Evolutionary conservation across 768 basidiomycete species (phyloP), one percentile per base, ranked within the genome.

Genomic region (Tulasnella sp.): DNA sequence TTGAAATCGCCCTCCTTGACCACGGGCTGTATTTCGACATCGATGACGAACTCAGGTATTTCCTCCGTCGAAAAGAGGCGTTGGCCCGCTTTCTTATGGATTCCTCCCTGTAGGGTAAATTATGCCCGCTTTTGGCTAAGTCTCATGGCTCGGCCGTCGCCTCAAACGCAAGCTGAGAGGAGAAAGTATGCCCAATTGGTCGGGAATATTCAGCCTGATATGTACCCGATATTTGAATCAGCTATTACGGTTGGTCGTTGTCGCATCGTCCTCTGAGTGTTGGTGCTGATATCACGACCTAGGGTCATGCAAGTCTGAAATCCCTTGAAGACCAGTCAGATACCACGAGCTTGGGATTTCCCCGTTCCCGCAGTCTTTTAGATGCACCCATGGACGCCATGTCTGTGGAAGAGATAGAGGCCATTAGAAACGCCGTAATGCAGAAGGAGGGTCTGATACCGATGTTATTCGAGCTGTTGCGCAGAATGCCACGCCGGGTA

Each of bases 151-250:
- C 75, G 77, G 17, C 80, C 84, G 14, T 82, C 89, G 0, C 73
- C 81, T 0, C 65, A 76, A 35, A 82, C 79, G 12, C 76, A 75
- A 23, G 74, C 72, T 5, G 82, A 89, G 40, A 76, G 96, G 50
- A 75, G 81, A 55, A 86, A 86, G 69, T 97, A 93, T 65, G 96
- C 96, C 2, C 75, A 85, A 64, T 69, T 90, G 2, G 90, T 97
- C 9, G 96, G 90, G 4, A 94, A 94, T 65, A 85, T 98, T 57
- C 83, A 80, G 4, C 80, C 84, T 39, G 89, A 91, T 59, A 75
- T 93, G 86, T 98, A 96, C 67, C 87, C 91, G 7, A 77, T 96
- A 9, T 92, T 98, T 60, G 91, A 97, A 69, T 88, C 90, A 19
- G 93, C 93, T 12, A 82, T 98, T 42, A 97, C 93, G n/a, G 55